Conservation (phyloP, 768 basidiomycete genomes). For the Guyanaporus albipodus region DNA sequence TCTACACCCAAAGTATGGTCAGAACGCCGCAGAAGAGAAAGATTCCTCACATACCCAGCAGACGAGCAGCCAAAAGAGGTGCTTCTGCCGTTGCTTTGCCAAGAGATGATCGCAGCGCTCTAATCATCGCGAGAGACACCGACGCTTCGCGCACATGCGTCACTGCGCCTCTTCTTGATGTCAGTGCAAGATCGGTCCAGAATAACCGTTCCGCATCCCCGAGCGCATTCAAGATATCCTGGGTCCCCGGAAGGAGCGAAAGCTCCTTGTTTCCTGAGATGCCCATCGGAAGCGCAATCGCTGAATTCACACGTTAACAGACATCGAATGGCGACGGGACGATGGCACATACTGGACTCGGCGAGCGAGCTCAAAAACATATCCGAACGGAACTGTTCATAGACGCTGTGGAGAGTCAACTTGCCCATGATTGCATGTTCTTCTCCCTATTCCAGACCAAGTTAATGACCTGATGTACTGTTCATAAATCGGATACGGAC, state of each 20-base stretch:
- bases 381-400: constrained; percentile 75
- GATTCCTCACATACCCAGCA: constrained; percentile 48
- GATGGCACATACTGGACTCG: constrained; percentile 71
- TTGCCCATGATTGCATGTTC: constrained; percentile 72
- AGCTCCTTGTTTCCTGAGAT: constrained; percentile 47
- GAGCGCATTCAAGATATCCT: constrained; percentile 59
- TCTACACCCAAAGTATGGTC: constrained; percentile 43
- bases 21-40: neutral
- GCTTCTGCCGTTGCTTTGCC: constrained; percentile 15
- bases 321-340: neutral
- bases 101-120: constrained; percentile 57
- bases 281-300: constrained; percentile 81
- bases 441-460: constrained; percentile 52
- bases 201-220: constrained; percentile 67
- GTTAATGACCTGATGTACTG: neutral
- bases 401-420: constrained; percentile 73
- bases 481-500: constrained; percentile 33
- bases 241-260: constrained; percentile 41
- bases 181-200: constrained; percentile 57
- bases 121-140: constrained; percentile 62
- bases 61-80: constrained; percentile 53
- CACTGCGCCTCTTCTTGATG: constrained; percentile 54
- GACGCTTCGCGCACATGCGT: constrained; percentile 71
- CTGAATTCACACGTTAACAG: constrained; percentile 37
- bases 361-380: constrained; percentile 87